Evolutionary conservation across 73 alveolate species (phyloP).

Genomic region (Stentor coeruleus): DNA sequence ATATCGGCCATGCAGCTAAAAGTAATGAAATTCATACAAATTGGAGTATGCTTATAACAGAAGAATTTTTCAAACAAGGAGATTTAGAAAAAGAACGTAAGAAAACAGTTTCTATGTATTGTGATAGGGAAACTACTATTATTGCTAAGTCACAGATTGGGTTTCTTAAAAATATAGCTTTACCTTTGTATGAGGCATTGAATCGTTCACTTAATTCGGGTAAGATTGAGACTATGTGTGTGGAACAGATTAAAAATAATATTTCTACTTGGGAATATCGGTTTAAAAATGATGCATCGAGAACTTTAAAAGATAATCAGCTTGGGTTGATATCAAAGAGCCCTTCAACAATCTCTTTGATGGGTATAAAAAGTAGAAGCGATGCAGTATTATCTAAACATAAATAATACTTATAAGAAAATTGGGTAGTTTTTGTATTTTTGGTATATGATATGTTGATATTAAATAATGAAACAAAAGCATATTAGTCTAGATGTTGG

Average conservation of each 20-base stretch:
- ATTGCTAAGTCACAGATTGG: neutral
- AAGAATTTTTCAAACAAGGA: constrained; percentile 26
- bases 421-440: no score
- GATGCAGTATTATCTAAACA: no score
- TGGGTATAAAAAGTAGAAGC: no score
- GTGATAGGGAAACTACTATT: constrained; percentile 10
- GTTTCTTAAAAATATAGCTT: neutral
- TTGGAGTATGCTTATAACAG: neutral
- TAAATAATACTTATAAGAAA: no score
- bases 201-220: neutral
- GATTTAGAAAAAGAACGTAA: constrained; percentile 20
- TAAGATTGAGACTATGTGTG: neutral
- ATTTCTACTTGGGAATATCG: constrained; percentile 5
- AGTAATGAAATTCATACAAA: neutral
- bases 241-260: neutral
- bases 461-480: neutral
- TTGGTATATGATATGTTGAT: no score
- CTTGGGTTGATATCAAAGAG: no score
- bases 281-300: no score
- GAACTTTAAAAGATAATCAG: no score
- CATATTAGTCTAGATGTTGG: neutral
- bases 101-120: constrained; percentile 12
- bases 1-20: constrained; percentile 13
- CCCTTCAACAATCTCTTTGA: no score
- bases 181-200: neutral